Conservation (phyloP, 2,329 filamentous ascomycete species). For the Decorospora gaudefroyi region DNA sequence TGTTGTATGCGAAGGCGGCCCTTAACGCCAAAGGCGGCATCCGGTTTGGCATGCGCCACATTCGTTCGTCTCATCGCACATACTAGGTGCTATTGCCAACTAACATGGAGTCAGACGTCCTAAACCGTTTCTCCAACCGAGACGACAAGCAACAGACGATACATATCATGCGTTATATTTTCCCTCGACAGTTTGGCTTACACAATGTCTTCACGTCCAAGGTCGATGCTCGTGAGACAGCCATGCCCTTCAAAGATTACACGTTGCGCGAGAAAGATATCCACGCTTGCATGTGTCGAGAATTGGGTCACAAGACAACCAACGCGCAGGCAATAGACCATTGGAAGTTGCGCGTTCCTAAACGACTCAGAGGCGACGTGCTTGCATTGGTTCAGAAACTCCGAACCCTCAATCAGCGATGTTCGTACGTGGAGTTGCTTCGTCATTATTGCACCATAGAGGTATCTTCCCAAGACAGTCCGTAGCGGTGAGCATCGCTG, state of each 20-base stretch:
- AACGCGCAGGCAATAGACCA: constrained; percentile 30
- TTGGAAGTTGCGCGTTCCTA: constrained; percentile 58
- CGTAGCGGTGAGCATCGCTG: constrained; percentile 9
- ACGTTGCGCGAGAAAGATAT: constrained; percentile 86
- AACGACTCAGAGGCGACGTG: constrained; percentile 67
- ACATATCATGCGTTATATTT: constrained; percentile 88
- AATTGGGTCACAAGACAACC: constrained; percentile 23
- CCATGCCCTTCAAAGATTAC: constrained; percentile 81
- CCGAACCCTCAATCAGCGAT: constrained; percentile 71
- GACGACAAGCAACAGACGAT: constrained; percentile 60
- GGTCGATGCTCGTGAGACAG: constrained; percentile 66
- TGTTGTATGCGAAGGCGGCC: constrained; percentile 79
- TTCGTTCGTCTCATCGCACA: constrained; percentile 62
- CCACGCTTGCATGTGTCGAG: constrained; percentile 31
- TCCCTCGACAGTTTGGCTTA: constrained; percentile 84
- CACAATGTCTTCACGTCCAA: constrained; percentile 88
- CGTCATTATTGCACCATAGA: constrained; percentile 76
- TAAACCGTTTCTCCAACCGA: constrained; percentile 69
- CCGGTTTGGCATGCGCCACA: constrained; percentile 75
- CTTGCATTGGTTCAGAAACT: constrained; percentile 67
- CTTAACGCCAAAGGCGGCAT: constrained; percentile 70
- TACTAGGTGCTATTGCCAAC: constrained; percentile 11
- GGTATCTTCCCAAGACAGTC: constrained; percentile 14
- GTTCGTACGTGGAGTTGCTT: constrained; percentile 78
- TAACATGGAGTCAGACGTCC: constrained; percentile 63